Evolutionary conservation across 2,329 filamentous ascomycete genomes (phyloP).

Genomic region (Arthroderma sp.): DNA sequence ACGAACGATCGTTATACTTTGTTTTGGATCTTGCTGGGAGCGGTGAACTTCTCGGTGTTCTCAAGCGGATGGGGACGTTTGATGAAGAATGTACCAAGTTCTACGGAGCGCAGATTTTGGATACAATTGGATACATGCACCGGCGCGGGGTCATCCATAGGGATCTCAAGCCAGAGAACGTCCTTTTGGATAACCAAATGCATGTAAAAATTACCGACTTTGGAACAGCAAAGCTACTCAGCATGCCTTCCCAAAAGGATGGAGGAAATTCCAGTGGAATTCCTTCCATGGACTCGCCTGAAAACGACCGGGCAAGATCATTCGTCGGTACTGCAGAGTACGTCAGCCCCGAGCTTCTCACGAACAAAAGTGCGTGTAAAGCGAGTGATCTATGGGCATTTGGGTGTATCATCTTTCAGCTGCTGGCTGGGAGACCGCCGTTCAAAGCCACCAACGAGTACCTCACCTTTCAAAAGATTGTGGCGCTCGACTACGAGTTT

Average conservation of each 20-base stretch:
- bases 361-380: slow-evolving; percentile 93
- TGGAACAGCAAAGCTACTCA: slow-evolving; percentile 88
- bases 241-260: slow-evolving; percentile 39
- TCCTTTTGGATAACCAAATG: slow-evolving; percentile 88
- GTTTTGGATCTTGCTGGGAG: slow-evolving; percentile 87
- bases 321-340: slow-evolving; percentile 98
- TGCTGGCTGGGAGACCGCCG: slow-evolving; percentile 86
- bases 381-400: slow-evolving; percentile 97
- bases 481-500: slow-evolving; percentile 86
- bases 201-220: slow-evolving; percentile 99
- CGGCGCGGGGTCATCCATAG: slow-evolving; percentile 89
- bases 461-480: slow-evolving; percentile 95
- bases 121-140: slow-evolving; percentile 97
- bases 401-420: slow-evolving; percentile 93
- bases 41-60: slow-evolving; percentile 77
- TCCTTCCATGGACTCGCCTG: slow-evolving; percentile 39
- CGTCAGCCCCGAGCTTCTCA: slow-evolving; percentile 92
- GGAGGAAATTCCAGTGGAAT: slow-evolving; percentile 33
- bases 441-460: slow-evolving; percentile 97
- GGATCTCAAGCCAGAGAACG: slow-evolving; percentile 93
- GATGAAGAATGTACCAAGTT: slow-evolving; percentile 90
- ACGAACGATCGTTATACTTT: slow-evolving; percentile 91
- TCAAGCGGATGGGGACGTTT: slow-evolving; percentile 91
- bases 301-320: slow-evolving; percentile 69
- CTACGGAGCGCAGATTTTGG: slow-evolving; percentile 89